Conservation (phyloP, 495 filamentous ascomycete species). For the Terfezia claveryi region DNA sequence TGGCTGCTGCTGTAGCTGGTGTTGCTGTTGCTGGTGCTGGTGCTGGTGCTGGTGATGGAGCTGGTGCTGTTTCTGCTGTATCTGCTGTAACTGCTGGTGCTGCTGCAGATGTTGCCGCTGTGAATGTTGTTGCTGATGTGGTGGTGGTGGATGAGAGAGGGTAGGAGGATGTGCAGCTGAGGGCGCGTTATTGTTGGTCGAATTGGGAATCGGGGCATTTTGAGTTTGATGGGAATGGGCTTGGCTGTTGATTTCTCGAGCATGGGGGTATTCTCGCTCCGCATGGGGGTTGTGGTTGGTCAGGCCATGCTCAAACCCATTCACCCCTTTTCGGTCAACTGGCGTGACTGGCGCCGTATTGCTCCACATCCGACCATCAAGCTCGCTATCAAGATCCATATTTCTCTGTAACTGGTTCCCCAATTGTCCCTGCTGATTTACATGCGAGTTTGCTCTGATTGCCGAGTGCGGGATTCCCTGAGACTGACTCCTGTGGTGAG, state of each 20-base stretch:
- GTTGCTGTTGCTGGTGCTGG: conserved; percentile 6
- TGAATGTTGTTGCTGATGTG: not conserved
- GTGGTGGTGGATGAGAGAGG: too few species aligned
- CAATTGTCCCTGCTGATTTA: not conserved
- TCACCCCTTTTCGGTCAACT: not conserved
- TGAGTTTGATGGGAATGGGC: not conserved
- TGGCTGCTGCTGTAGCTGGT: conserved; percentile 7
- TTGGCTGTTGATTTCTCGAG: too few species aligned
- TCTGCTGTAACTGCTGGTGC: conserved; percentile 7
- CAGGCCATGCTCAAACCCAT: not conserved
- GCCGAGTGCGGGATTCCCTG: not conserved
- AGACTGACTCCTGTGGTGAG: not conserved
- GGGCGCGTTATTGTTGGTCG: not conserved
- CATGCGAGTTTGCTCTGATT: not conserved
- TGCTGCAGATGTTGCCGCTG: conserved; percentile 8
- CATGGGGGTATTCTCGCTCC: too few species aligned
- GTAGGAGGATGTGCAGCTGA: not conserved
- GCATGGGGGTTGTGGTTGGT: too few species aligned
- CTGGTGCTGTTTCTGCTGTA: conserved; percentile 7
- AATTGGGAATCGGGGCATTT: not conserved
- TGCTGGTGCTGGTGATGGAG: conserved; percentile 8
- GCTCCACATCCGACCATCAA: not conserved
- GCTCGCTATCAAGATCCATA: not conserved
- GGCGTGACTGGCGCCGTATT: not conserved
- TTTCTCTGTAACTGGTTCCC: not conserved